Base-by-base conservation (phyloP, 73 alveolate genomes). In the Paramecium sexaurelia region DNA sequence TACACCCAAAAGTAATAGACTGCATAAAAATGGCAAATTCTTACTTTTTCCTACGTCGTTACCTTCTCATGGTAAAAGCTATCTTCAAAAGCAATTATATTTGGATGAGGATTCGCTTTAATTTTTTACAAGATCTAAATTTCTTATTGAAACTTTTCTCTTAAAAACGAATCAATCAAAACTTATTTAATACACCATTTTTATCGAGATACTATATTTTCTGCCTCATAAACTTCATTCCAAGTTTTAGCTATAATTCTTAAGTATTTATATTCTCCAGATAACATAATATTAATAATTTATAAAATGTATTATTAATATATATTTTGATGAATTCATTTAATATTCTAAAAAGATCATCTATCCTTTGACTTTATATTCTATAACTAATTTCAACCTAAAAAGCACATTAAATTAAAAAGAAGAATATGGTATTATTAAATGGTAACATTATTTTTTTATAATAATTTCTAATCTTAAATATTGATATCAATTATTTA, bases 21-120 rank as follows among this genome's bases (percentile, higher is more conserved):
- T 71, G 56, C 29, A 27, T 71, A 13, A n/a, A 17, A 51, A 51
- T 51, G 67, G 33, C 67, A 51, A 1, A 51, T 51, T 51, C 32
- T 51, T 36, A 36, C 57, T 73, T 36, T 22, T 5, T 73, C 87
- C 19, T 73, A 36, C 35, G 55, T 36, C 2, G 66, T 73, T 7
- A 29, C 47, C 75, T 78, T 39, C 43, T 78, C 90, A 78, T 29
- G 41, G 71, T 41, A 78, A 27, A 29, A 40, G 45, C 75, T 13
- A 40, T 61, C 83, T 15, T 78, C 75, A 78, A 37, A 78, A 7
- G 43, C 32, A 37, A 78, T 78, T 0, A 78, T 78, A 78, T 78
- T 78, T 9, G 90, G 90, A 78, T 78, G 90, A 43, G 90, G 90
- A 78, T 40, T 37, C 2, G 45, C 33, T 24, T 78, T 78, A 3